A percentile compares a stretch with the other conserved stretches of the same genome.
Evolutionary conservation across 768 basidiomycete species (phyloP).

Genomic region (Russula dissimulans): DNA sequence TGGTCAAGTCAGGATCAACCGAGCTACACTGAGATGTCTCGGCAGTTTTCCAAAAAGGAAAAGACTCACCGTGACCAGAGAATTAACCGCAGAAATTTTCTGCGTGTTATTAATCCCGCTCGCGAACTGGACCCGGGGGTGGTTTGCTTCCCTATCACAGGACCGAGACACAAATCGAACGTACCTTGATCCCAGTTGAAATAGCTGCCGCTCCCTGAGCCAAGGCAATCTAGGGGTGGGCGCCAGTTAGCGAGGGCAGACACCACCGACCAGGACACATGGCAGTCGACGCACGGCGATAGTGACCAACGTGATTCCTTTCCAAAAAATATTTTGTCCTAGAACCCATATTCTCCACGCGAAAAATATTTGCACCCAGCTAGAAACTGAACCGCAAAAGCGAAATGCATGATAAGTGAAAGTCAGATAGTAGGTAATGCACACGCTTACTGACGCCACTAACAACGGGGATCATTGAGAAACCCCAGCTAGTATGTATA

Average conservation of each 20-base stretch:
- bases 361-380: slow-evolving; percentile 3
- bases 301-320: background rate
- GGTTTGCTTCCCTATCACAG: background rate
- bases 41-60: background rate
- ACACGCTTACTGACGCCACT: background rate
- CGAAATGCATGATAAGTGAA: too few species aligned
- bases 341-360: slow-evolving; percentile 2
- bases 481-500: background rate
- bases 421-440: background rate
- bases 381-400: background rate
- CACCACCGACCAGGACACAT: background rate
- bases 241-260: background rate
- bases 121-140: background rate
- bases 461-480: background rate
- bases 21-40: background rate
- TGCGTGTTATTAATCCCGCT: background rate
- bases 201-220: background rate
- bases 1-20: background rate
- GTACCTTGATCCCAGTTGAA: background rate
- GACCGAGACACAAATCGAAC: background rate
- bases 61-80: background rate
- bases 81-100: background rate
- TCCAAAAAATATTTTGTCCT: background rate
- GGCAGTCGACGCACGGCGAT: background rate
- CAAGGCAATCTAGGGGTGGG: background rate